Evolutionary conservation across 2,329 filamentous ascomycete species (phyloP).

Genomic region (Pseudocercospora eumusae): DNA sequence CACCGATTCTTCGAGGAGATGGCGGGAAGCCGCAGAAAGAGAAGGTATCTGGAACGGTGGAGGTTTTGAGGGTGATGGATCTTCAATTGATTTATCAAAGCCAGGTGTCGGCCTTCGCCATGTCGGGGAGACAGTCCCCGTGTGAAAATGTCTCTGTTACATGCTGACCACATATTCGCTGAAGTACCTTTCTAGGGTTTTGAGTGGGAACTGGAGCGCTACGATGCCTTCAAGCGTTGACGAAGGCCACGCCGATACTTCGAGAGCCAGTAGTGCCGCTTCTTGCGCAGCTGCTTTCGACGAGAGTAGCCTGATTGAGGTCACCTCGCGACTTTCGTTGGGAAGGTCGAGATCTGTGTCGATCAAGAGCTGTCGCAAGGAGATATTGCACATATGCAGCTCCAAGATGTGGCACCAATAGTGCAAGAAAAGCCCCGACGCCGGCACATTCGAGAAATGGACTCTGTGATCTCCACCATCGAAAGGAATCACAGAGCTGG

Average conservation of each 20-base stretch:
- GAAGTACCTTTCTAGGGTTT: background rate
- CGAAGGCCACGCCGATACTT: background rate
- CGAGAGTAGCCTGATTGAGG: background rate
- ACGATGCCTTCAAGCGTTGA: background rate
- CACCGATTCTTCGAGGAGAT: slow-evolving; percentile 49
- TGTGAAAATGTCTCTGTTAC: slow-evolving; percentile 31
- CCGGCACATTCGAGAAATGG: background rate
- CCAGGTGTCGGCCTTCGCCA: slow-evolving; percentile 43
- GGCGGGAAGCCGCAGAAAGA: slow-evolving; percentile 48
- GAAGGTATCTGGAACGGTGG: slow-evolving; percentile 41
- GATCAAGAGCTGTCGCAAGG: background rate
- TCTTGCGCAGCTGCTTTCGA: background rate
- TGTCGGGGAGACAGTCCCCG: slow-evolving; percentile 52
- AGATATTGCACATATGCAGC: background rate
- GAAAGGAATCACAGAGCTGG: background rate
- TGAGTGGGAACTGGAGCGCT: background rate
- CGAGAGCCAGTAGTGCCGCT: background rate
- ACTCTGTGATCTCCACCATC: background rate
- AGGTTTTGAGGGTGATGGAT: slow-evolving; percentile 35
- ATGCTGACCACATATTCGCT: background rate
- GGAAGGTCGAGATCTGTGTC: background rate
- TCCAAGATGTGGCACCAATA: background rate
- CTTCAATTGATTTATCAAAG: slow-evolving; percentile 40
- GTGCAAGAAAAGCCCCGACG: background rate
- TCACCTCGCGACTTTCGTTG: background rate